Percentiles rank a stretch among this genome's conserved stretches.
Evolutionary conservation across 805 yeast species (phyloP).

Genomic region (Spencermartinsiella europaea): DNA sequence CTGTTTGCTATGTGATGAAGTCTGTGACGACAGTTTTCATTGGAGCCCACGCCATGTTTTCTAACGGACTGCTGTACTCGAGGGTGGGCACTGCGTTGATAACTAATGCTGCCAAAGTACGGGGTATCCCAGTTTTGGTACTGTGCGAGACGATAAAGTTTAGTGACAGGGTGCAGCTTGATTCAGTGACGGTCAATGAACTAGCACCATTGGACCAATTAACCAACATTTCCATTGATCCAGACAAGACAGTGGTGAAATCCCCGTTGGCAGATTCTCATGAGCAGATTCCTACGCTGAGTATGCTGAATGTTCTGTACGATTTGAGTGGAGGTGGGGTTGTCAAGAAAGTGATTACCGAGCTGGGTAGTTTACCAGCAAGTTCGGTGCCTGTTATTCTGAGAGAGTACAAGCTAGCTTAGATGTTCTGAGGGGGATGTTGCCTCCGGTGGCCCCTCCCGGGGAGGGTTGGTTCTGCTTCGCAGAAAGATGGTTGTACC

Average conservation of each 20-base stretch:
- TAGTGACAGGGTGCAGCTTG: conserved; percentile 91
- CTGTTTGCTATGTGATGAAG: conserved; percentile 73
- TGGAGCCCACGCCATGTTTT: conserved; percentile 96
- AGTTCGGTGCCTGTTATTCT: conserved; percentile 96
- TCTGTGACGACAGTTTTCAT: conserved; percentile 87
- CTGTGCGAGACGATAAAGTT: conserved; percentile 95
- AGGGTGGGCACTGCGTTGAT: conserved; percentile 93
- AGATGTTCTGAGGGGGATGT: neutral
- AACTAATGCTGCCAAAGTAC: conserved; percentile 83
- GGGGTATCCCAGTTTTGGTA: conserved; percentile 89
- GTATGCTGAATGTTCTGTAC: conserved; percentile 78
- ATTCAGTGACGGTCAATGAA: conserved; percentile 92
- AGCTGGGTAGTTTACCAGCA: conserved; percentile 93
- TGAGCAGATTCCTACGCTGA: conserved; percentile 38
- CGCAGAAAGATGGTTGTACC: no score
- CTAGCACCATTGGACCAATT: conserved; percentile 37
- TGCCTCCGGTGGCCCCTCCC: no score
- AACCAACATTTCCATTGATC: conserved; percentile 28
- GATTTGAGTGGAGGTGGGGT: conserved; percentile 93
- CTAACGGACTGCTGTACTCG: conserved; percentile 88
- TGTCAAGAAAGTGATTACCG: conserved; percentile 92
- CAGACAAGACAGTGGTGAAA: conserved; percentile 19
- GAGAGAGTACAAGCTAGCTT: conserved; percentile 69
- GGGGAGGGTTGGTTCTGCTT: no score
- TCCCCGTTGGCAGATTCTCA: conserved; percentile 23